phyloP scores from a whole-genome alignment of 768 basidiomycete species.

The Pholiota microspora region DNA sequence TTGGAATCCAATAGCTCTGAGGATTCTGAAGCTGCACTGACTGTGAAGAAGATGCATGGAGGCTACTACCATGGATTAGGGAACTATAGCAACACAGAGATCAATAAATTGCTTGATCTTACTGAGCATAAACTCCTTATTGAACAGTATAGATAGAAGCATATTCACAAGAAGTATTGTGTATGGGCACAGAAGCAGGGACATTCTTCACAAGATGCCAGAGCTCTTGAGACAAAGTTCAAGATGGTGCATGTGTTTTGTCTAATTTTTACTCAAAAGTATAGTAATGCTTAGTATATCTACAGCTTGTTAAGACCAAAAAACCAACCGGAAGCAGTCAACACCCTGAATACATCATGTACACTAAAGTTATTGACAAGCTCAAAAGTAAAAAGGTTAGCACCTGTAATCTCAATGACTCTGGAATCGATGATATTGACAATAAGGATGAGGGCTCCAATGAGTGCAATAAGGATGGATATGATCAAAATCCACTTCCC shows the following conservation, averaged over 20 bases:
- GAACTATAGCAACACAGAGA: slow-evolving; percentile 4
- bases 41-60: slow-evolving; percentile 3
- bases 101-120: slow-evolving; percentile 2
- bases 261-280: neutral
- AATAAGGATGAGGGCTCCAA: neutral
- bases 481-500: no score
- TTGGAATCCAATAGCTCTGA: neutral
- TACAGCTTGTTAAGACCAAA: slow-evolving; percentile 12
- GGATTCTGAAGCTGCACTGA: neutral
- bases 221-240: slow-evolving; percentile 6
- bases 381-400: slow-evolving; percentile 23
- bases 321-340: slow-evolving; percentile 25
- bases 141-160: slow-evolving; percentile 5
- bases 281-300: neutral
- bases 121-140: slow-evolving; percentile 3
- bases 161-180: slow-evolving; percentile 3
- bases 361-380: slow-evolving; percentile 23
- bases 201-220: slow-evolving; percentile 1
- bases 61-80: slow-evolving; percentile 7
- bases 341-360: slow-evolving; percentile 19
- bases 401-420: slow-evolving; percentile 20
- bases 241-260: no score
- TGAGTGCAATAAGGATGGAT: neutral
- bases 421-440: slow-evolving; percentile 5
- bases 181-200: slow-evolving; percentile 1